Evolutionary conservation across 2,329 filamentous ascomycete species (phyloP).

Genomic region (Hypocreales sp.): DNA sequence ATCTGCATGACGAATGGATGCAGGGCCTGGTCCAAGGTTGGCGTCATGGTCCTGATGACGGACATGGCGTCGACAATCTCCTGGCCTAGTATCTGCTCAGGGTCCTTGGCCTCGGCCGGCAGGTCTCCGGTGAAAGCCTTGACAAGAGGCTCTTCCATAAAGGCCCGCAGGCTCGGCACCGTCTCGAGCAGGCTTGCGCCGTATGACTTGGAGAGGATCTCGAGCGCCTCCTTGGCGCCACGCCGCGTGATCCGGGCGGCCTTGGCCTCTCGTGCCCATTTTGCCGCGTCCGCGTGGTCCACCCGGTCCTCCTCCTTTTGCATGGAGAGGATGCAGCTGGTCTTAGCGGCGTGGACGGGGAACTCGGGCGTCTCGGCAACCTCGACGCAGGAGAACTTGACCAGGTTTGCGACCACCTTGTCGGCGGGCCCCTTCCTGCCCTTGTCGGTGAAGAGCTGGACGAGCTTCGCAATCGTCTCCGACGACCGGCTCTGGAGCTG

Average conservation of each 20-base stretch:
- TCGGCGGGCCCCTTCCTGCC: conserved; percentile 77
- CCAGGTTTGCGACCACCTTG: conserved; percentile 88
- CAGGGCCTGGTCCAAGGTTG: conserved; percentile 65
- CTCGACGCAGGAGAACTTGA: conserved; percentile 96
- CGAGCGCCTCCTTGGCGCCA: conserved; percentile 85
- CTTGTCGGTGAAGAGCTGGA: conserved; percentile 70
- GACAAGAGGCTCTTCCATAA: conserved; percentile 70
- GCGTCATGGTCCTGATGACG: conserved; percentile 78
- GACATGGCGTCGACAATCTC: conserved; percentile 91
- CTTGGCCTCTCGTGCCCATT: conserved; percentile 78
- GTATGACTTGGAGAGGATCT: conserved; percentile 71
- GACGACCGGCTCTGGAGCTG: conserved; percentile 81
- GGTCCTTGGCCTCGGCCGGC: conserved; percentile 56
- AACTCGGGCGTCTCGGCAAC: conserved; percentile 97
- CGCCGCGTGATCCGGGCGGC: conserved; percentile 80
- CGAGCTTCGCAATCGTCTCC: conserved; percentile 65
- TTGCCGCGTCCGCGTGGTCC: conserved; percentile 80
- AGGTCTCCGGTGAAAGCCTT: conserved; percentile 59
- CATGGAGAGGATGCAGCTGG: conserved; percentile 73
- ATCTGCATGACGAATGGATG: conserved; percentile 70
- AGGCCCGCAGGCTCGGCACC: conserved; percentile 63
- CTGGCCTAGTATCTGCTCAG: conserved; percentile 66
- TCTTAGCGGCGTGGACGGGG: conserved; percentile 62
- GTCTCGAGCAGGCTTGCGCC: conserved; percentile 63
- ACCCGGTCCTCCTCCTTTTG: conserved; percentile 94